Percentiles rank a stretch among this genome's conserved stretches.
Evolutionary conservation across 2,329 filamentous ascomycete genomes (phyloP).

Genomic region (Aspergillus caelatus): DNA sequence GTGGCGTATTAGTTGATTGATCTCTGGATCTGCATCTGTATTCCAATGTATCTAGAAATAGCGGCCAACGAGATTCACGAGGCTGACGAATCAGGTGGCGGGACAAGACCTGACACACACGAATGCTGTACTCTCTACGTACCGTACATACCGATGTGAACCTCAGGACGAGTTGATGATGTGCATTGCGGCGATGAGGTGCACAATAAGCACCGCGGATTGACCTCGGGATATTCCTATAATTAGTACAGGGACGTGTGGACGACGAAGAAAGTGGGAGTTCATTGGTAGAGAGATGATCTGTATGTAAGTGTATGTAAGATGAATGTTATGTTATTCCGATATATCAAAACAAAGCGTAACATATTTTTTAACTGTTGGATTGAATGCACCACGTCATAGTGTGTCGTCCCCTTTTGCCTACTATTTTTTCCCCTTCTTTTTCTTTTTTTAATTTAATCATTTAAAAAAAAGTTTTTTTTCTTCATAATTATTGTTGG

Average conservation of each 20-base stretch:
- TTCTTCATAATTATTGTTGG: background rate
- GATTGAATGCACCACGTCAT: background rate
- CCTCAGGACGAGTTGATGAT: background rate
- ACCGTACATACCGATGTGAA: background rate
- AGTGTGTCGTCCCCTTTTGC: background rate
- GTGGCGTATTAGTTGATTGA: background rate
- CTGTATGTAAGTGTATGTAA: background rate
- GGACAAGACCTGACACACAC: background rate
- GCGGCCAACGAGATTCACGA: background rate
- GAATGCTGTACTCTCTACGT: background rate
- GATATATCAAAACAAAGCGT: background rate
- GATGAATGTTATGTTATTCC: background rate
- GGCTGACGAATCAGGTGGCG: background rate
- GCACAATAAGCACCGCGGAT: background rate
- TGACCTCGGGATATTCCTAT: background rate
- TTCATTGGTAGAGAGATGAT: background rate
- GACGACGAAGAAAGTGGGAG: background rate
- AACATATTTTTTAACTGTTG: background rate
- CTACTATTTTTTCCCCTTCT: background rate
- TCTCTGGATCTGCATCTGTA: background rate
- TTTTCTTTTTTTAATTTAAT: background rate
- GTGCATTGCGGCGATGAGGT: slow-evolving; percentile 19
- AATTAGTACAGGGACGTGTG: background rate
- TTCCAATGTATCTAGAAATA: slow-evolving; percentile 1
- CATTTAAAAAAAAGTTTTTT: too few species aligned